Base-by-base conservation (phyloP, 495 filamentous ascomycete genomes). In the Schizothecium vesticola region DNA sequence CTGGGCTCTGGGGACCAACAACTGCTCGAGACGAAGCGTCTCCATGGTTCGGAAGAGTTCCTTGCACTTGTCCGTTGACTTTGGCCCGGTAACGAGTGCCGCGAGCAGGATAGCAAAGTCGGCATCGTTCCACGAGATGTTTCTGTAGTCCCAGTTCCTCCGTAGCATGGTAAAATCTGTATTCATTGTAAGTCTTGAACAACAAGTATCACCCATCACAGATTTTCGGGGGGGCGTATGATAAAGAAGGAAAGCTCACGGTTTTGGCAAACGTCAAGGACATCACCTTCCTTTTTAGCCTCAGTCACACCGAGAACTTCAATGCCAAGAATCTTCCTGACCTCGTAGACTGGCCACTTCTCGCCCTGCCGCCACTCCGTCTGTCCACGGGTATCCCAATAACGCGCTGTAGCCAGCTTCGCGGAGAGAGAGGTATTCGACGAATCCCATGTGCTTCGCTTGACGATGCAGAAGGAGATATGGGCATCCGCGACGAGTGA, bases 361-460 rank as follows among this genome's bases (percentile, higher is more conserved):
- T 61, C 59, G 5, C 59, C 59, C 6, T 25, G 59, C 25, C n/a
- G 59, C 24, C 24, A 61, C 25, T 29, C 25, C 10, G 26, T 25
- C 24, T 61, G 59, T n/a, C 59, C 59, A 25, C 59, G 59, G 26
- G 31, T 61, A 25, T 61, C 59, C 59, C 59, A 61, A 25, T 61
- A 61, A 3, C 59, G 59, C 16, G 24, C 59, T 22, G 22, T 33
- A 2, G 59, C 25, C 16, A 61, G 59, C 23, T 61, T 61, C 3
- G 24, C 16, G 10, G 9, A 29, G 59, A 61, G 59, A 31, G 24
- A 28, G 25, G 59, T 61, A 19, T 26, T 61, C 4, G 24, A 22
- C 5, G 59, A 61, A 16, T 61, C 59, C 59, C 59, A 61, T 23
- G 31, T 61, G 25, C 31, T 25, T 26, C 31, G 26, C 3, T 61